phyloP scores from a whole-genome alignment of 257 asterid genomes.

The Solanum microdontum region DNA sequence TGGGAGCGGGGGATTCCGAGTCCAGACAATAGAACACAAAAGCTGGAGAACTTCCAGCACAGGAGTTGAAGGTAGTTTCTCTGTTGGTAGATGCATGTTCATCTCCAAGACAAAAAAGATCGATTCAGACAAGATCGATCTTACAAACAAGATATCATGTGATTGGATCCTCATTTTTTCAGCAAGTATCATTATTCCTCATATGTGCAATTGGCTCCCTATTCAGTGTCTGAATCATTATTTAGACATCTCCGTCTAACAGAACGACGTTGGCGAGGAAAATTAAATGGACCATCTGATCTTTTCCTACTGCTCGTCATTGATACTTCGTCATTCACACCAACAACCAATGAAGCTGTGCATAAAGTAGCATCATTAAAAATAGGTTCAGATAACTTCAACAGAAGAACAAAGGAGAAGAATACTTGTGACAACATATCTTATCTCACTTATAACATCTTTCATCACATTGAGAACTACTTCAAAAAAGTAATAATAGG shows the following conservation, averaged over 20 bases:
- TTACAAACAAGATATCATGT: slow-evolving; percentile 5
- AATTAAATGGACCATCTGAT: slow-evolving; percentile 61
- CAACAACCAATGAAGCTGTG: slow-evolving; percentile 63
- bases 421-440: not conserved
- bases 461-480: not conserved
- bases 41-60: slow-evolving; percentile 4
- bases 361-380: not conserved
- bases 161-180: slow-evolving; percentile 2
- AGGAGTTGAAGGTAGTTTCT: not conserved
- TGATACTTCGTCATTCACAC: slow-evolving; percentile 34
- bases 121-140: not conserved
- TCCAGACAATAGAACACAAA: not conserved
- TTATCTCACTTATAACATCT: not conserved
- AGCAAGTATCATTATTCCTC: not conserved
- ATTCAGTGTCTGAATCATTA: slow-evolving; percentile 77
- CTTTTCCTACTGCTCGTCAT: slow-evolving; percentile 54
- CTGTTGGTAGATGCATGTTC: slow-evolving; percentile 1
- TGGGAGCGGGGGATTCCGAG: not conserved
- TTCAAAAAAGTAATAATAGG: not conserved
- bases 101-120: not conserved
- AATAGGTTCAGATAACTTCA: not conserved
- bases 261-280: slow-evolving; percentile 87
- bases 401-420: not conserved
- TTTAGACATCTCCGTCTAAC: slow-evolving; percentile 68
- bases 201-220: not conserved